phyloP scores from a whole-genome alignment of 2,329 filamentous ascomycete species.

The Colletotrichum tropicale region DNA sequence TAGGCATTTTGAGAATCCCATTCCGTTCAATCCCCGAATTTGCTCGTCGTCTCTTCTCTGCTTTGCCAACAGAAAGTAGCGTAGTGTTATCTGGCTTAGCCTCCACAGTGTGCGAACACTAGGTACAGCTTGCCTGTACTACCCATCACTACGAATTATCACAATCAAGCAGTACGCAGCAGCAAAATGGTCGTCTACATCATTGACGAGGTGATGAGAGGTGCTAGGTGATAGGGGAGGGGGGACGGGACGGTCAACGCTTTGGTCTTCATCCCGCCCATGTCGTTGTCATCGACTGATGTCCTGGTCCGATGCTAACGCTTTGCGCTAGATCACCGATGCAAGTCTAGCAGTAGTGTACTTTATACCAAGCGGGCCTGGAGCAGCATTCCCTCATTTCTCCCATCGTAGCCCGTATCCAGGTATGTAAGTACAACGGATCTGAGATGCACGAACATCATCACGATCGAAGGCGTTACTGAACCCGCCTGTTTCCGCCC shows the following conservation, averaged over 20 bases:
- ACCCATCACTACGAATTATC: neutral
- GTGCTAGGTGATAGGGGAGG: neutral
- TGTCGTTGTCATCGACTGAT: neutral
- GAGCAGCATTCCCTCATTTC: neutral
- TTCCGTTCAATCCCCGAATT: neutral
- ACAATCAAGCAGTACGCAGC: neutral
- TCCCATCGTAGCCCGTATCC: neutral
- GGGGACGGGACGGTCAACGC: neutral
- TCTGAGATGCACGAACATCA: neutral
- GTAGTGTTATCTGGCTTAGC: neutral
- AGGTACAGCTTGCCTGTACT: neutral
- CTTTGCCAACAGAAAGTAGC: neutral
- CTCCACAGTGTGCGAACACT: neutral
- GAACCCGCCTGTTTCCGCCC: neutral
- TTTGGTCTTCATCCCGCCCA: neutral
- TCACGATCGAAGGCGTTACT: neutral
- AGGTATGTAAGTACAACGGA: neutral
- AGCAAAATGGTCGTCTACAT: neutral
- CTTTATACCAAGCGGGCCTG: neutral
- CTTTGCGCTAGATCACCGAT: neutral
- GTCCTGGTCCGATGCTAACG: neutral
- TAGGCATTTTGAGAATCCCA: conserved; percentile 10
- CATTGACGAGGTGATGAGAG: neutral
- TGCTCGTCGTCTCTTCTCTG: neutral
- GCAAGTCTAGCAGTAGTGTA: neutral